A percentile compares a stretch with the other conserved stretches of the same genome.
Evolutionary conservation across 129 eudicot species (phyloP).

Genomic region (Flaveria ramosissima): DNA sequence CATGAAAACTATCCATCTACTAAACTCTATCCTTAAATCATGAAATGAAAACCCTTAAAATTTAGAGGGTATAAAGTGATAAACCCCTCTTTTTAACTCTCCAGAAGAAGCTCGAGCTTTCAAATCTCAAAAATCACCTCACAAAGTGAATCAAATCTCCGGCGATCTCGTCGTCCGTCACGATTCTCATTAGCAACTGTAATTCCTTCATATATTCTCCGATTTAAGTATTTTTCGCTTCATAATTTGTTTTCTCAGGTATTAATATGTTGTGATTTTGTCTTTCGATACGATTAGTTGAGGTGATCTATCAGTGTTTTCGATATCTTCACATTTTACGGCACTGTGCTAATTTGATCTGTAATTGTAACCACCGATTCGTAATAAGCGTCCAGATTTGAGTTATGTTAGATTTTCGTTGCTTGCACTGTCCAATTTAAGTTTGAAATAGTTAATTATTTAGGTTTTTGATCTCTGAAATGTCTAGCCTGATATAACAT

Average conservation of each 20-base stretch:
- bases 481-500: neutral
- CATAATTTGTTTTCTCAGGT: neutral
- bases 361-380: too few species aligned
- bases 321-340: too few species aligned
- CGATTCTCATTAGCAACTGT: conserved; percentile 1
- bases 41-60: too few species aligned
- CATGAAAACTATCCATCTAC: too few species aligned
- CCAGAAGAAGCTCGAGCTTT: conserved; percentile 2
- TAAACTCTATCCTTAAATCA: too few species aligned
- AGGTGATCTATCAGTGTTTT: conserved; percentile 1
- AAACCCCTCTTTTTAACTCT: neutral
- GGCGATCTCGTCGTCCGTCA: conserved; percentile 16
- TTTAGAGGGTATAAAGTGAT: too few species aligned
- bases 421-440: neutral
- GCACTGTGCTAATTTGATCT: too few species aligned
- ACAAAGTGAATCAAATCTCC: neutral
- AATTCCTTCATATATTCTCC: conserved; percentile 7
- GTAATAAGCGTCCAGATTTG: neutral
- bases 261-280: neutral
- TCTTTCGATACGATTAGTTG: neutral
- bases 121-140: conserved; percentile 27
- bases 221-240: neutral
- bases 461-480: neutral
- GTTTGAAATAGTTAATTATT: neutral
- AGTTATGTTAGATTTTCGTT: neutral